Conservation (phyloP, 805 yeast species). For the Kazachstania bromeliacearum region DNA sequence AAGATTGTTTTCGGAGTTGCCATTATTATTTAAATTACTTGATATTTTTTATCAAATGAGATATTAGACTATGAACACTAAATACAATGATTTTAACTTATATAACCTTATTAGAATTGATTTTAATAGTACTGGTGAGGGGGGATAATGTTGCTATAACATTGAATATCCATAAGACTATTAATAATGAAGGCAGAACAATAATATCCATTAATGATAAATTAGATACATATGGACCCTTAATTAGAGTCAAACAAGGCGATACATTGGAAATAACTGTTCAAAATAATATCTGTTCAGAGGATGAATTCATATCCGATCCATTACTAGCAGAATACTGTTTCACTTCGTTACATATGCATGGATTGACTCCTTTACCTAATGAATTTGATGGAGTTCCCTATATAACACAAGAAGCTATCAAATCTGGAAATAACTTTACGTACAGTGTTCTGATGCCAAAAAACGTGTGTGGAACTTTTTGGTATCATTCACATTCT, state of each 20-base stretch:
- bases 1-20: too few species aligned
- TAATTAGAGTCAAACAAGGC: slow-evolving; percentile 16
- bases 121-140: too few species aligned
- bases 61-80: too few species aligned
- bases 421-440: slow-evolving; percentile 51
- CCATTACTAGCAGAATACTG: slow-evolving; percentile 14
- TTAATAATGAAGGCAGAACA: slow-evolving; percentile 8
- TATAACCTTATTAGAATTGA: too few species aligned
- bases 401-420: slow-evolving; percentile 57
- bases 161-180: not conserved
- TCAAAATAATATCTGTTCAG: slow-evolving; percentile 16
- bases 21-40: too few species aligned
- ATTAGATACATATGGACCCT: slow-evolving; percentile 17
- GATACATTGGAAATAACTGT: slow-evolving; percentile 16
- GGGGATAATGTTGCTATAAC: too few species aligned
- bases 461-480: slow-evolving; percentile 37
- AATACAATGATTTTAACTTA: too few species aligned
- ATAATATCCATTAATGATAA: slow-evolving; percentile 19
- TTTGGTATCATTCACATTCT: slow-evolving; percentile 50
- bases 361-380: slow-evolving; percentile 40
- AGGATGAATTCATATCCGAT: slow-evolving; percentile 14
- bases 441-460: slow-evolving; percentile 40
- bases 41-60: too few species aligned
- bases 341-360: slow-evolving; percentile 40
- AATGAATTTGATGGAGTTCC: slow-evolving; percentile 37